Evolutionary conservation across 2,329 filamentous ascomycete genomes (phyloP).

Genomic region (Aspergillus spinulosporus): DNA sequence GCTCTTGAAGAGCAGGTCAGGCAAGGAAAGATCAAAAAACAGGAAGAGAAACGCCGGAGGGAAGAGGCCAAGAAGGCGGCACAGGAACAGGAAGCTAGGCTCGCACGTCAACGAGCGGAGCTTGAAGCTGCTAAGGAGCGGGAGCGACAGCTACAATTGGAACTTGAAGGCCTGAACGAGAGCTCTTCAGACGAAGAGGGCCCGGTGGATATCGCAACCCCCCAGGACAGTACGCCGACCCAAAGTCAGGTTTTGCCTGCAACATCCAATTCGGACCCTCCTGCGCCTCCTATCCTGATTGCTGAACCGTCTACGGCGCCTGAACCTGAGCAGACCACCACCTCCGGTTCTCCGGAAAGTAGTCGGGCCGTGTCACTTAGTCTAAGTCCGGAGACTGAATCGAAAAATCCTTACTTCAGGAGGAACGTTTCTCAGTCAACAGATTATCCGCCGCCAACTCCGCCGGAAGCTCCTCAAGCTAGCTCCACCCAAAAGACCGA

Average conservation of each 20-base stretch:
- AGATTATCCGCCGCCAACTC: constrained; percentile 52
- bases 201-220: constrained; percentile 67
- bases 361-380: constrained; percentile 55
- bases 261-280: constrained; percentile 26
- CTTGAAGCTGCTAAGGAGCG: constrained; percentile 88
- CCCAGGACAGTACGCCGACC: constrained; percentile 60
- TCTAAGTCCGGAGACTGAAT: constrained; percentile 67
- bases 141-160: constrained; percentile 83
- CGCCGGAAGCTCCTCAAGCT: constrained; percentile 46
- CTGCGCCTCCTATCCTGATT: constrained; percentile 21
- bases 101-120: constrained; percentile 83
- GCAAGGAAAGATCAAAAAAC: constrained; percentile 91
- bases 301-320: constrained; percentile 25
- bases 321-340: constrained; percentile 50
- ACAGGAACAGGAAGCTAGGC: constrained; percentile 81
- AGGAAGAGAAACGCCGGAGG: constrained; percentile 90
- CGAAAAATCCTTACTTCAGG: constrained; percentile 92
- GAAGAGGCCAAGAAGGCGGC: constrained; percentile 84
- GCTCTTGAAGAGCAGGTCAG: constrained; percentile 92
- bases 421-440: constrained; percentile 76
- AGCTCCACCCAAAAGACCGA: constrained; percentile 40
- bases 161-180: constrained; percentile 77
- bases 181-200: constrained; percentile 81
- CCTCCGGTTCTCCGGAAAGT: constrained; percentile 53
- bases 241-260: constrained; percentile 56